Evolutionary conservation across 2,329 filamentous ascomycete species (phyloP).

Genomic region (Fonsecaea erecta): DNA sequence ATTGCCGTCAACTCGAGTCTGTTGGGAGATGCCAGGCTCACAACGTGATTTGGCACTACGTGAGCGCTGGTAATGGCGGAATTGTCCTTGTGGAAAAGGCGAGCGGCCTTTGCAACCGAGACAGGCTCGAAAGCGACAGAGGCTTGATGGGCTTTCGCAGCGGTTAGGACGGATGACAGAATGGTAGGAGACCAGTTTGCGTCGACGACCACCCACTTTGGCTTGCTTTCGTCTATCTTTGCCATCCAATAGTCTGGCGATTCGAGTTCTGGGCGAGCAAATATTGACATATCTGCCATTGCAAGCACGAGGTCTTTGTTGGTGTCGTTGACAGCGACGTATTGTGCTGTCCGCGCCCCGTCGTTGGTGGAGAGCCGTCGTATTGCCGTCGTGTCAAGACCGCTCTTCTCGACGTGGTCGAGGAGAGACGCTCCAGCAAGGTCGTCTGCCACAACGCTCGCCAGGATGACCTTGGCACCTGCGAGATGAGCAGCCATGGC

Average conservation of each 20-base stretch:
- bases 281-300: conserved; percentile 94
- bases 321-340: conserved; percentile 84
- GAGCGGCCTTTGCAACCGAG: conserved; percentile 75
- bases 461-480: conserved; percentile 70
- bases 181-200: conserved; percentile 77
- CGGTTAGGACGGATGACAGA: conserved; percentile 70
- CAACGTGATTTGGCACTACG: conserved; percentile 65
- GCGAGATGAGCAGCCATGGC: conserved; percentile 79
- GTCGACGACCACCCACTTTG: conserved; percentile 82
- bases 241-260: conserved; percentile 65
- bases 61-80: conserved; percentile 42
- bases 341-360: conserved; percentile 78
- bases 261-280: conserved; percentile 58
- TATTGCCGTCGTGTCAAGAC: conserved; percentile 69
- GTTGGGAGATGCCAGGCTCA: conserved; percentile 83
- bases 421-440: conserved; percentile 75
- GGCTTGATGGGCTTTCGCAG: conserved; percentile 61
- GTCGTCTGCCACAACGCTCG: conserved; percentile 81
- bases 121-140: conserved; percentile 86
- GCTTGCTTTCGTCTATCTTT: conserved; percentile 60
- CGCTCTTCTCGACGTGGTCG: conserved; percentile 65
- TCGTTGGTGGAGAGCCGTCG: conserved; percentile 57
- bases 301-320: conserved; percentile 85
- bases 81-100: conserved; percentile 61
- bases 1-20: conserved; percentile 79